These are phyloP conservation scores for Hydnum rufescens DNA, from an alignment of 768 basidiomycete genomes.

Conservation along the genomic window DNA sequence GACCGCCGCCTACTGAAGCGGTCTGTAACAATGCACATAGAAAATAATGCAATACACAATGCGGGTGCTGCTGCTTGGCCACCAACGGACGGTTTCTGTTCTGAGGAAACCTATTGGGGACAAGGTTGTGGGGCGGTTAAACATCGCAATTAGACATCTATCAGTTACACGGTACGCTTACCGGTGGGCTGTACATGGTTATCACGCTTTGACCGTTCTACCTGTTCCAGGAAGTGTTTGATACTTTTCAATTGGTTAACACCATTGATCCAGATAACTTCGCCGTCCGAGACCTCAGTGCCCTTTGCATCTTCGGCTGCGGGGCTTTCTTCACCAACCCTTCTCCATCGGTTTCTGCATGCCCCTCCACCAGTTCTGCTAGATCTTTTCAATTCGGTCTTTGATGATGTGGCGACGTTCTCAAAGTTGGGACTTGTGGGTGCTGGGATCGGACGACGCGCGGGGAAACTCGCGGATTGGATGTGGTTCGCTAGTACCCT, in stretches of 20 bases:
- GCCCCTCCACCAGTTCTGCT: slow-evolving; percentile 68
- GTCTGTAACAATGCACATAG: slow-evolving; percentile 19
- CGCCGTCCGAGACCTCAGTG: slow-evolving; percentile 30
- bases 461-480: slow-evolving; percentile 62
- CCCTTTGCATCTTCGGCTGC: slow-evolving; percentile 20
- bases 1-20: neutral
- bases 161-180: slow-evolving; percentile 46
- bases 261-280: slow-evolving; percentile 48
- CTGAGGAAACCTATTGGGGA: slow-evolving; percentile 20
- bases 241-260: slow-evolving; percentile 72
- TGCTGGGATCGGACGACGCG: slow-evolving; percentile 41
- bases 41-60: slow-evolving; percentile 80
- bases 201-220: neutral
- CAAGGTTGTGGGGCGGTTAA: slow-evolving; percentile 37
- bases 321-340: slow-evolving; percentile 16
- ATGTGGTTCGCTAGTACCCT: slow-evolving; percentile 70
- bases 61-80: slow-evolving; percentile 51
- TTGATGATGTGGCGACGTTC: slow-evolving; percentile 68
- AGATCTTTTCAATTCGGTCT: slow-evolving; percentile 49
- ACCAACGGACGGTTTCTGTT: slow-evolving; percentile 22
- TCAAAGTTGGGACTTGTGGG: slow-evolving; percentile 51
- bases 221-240: slow-evolving; percentile 43
- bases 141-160: slow-evolving; percentile 41
- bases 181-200: neutral
- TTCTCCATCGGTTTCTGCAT: slow-evolving; percentile 55